Evolutionary conservation across 148 eudicot genomes (phyloP).

Genomic region (Chenopodium formosanum): DNA sequence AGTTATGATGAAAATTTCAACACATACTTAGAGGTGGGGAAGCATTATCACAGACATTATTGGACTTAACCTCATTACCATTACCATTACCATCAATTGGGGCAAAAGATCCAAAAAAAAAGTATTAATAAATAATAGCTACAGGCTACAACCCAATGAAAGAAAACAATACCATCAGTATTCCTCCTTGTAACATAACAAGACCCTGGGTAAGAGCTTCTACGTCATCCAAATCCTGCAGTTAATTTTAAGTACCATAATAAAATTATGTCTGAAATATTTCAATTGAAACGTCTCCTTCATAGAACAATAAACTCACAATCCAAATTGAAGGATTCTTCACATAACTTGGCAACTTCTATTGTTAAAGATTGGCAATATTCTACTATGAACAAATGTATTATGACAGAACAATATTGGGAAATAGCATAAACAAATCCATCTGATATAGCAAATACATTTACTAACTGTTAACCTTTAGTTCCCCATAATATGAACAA

Average conservation of each 20-base stretch:
- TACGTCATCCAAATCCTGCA: constrained; percentile 96
- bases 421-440: not conserved
- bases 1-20: not conserved
- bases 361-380: no score
- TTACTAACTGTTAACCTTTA: not conserved
- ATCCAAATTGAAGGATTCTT: not conserved
- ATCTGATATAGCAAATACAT: not conserved
- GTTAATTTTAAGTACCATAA: not conserved
- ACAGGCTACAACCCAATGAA: not conserved
- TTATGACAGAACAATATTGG: not conserved
- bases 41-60: not conserved
- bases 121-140: not conserved
- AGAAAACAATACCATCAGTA: constrained; percentile 66
- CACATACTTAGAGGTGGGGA: not conserved
- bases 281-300: not conserved
- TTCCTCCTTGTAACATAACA: constrained; percentile 97
- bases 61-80: not conserved
- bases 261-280: not conserved
- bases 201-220: constrained; percentile 98
- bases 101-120: not conserved
- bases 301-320: not conserved
- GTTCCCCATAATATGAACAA: not conserved
- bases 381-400: not conserved
- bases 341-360: no score
- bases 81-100: not conserved